A percentile compares a stretch with the other conserved stretches of the same genome.
Conservation (phyloP, 768 basidiomycete species). For the Tephrocybe sp. region DNA sequence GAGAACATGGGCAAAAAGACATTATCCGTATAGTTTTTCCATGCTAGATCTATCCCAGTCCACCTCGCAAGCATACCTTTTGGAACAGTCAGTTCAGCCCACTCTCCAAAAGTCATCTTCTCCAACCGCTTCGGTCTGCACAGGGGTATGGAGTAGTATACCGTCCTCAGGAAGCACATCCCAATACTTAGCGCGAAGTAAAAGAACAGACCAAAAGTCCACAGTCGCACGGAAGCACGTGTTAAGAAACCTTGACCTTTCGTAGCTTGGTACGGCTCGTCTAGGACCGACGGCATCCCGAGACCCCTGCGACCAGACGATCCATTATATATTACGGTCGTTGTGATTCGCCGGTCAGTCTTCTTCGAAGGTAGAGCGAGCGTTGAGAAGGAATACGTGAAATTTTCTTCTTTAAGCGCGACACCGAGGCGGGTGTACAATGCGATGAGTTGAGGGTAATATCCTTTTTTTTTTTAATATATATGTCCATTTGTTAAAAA, state of each 20-base stretch:
- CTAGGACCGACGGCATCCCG: slow-evolving; percentile 44
- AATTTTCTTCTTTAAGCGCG: slow-evolving; percentile 51
- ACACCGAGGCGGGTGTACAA: slow-evolving; percentile 64
- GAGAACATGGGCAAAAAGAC: slow-evolving; percentile 67
- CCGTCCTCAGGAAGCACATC: slow-evolving; percentile 44
- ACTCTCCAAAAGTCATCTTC: slow-evolving; percentile 45
- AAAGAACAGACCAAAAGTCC: slow-evolving; percentile 35
- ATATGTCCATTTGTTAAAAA: neutral
- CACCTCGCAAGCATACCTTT: slow-evolving; percentile 34
- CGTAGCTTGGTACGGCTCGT: slow-evolving; percentile 19
- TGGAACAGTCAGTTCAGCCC: slow-evolving; percentile 43
- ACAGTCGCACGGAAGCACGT: slow-evolving; percentile 20
- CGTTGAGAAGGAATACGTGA: slow-evolving; percentile 70
- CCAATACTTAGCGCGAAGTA: slow-evolving; percentile 39
- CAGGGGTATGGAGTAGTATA: slow-evolving; percentile 41
- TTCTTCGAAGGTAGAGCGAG: slow-evolving; percentile 28
- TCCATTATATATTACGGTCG: slow-evolving; percentile 67
- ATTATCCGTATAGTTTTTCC: slow-evolving; percentile 49
- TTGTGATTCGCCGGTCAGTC: slow-evolving; percentile 29
- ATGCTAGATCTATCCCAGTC: slow-evolving; percentile 46
- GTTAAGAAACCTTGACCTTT: slow-evolving; percentile 16
- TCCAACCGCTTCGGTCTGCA: slow-evolving; percentile 26
- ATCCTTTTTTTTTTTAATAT: no score
- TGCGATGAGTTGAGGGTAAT: slow-evolving; percentile 68
- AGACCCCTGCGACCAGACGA: slow-evolving; percentile 50